A percentile compares a stretch with the other conserved stretches of the same genome.
These are phyloP conservation scores for Hymenoscyphus salicellus DNA, from an alignment of 2,329 filamentous ascomycete species.

Conservation along the genomic window DNA sequence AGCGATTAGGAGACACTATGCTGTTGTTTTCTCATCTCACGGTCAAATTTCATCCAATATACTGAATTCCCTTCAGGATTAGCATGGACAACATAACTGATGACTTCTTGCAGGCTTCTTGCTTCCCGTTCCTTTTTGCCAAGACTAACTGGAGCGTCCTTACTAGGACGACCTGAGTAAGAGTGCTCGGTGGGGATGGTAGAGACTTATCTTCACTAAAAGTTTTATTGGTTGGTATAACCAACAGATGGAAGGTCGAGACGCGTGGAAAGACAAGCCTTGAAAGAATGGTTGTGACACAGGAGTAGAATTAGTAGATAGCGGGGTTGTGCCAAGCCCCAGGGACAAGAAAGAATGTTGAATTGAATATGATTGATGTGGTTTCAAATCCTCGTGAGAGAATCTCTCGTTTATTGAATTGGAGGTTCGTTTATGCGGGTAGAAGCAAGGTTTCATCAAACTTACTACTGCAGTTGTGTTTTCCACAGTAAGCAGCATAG, in stretches of 20 bases:
- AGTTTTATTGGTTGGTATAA: constrained; percentile 27
- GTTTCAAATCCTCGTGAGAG: background rate
- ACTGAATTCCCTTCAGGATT: constrained; percentile 30
- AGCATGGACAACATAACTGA: constrained; percentile 36
- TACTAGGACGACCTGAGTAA: constrained; percentile 38
- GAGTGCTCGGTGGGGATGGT: constrained; percentile 37
- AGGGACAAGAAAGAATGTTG: constrained; percentile 39
- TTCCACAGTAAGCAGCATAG: too few relatives aligned
- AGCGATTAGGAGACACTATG: background rate
- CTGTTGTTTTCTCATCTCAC: constrained; percentile 35
- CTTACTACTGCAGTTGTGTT: too few relatives aligned
- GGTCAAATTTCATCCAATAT: constrained; percentile 37
- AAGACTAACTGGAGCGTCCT: constrained; percentile 36
- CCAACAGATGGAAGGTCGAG: constrained; percentile 36
- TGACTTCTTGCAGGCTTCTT: constrained; percentile 39
- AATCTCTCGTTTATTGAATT: too few relatives aligned
- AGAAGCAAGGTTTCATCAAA: too few relatives aligned
- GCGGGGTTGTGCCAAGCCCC: constrained; percentile 39
- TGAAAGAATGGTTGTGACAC: constrained; percentile 32
- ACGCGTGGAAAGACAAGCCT: constrained; percentile 28
- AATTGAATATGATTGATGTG: constrained; percentile 16
- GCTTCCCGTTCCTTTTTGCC: constrained; percentile 36
- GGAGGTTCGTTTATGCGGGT: too few relatives aligned
- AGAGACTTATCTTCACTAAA: constrained; percentile 40
- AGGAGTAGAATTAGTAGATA: constrained; percentile 37